These are phyloP conservation scores for Paramyrothecium roridum DNA, from an alignment of 2,329 filamentous ascomycete species.

Conservation along the genomic window DNA sequence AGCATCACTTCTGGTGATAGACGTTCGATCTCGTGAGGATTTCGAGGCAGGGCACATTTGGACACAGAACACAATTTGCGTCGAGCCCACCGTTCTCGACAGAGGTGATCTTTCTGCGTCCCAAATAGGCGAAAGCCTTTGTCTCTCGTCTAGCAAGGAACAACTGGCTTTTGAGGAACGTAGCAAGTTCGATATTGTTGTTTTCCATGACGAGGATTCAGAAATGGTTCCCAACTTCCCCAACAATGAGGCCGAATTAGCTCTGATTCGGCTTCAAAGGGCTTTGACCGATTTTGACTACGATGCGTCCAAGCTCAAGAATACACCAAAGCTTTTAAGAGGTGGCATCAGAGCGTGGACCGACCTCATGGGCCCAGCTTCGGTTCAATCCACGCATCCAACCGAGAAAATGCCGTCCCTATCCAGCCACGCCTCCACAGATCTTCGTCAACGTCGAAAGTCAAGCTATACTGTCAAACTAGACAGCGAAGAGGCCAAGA, in stretches of 20 bases:
- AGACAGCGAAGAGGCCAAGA: conserved; percentile 74
- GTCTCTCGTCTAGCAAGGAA: conserved; percentile 72
- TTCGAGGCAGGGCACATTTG: conserved; percentile 90
- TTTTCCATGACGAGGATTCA: conserved; percentile 81
- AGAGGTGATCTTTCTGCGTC: conserved; percentile 63
- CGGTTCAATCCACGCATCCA: conserved; percentile 46
- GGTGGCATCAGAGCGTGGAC: conserved; percentile 87
- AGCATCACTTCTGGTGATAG: conserved; percentile 72
- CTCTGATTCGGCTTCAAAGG: conserved; percentile 71
- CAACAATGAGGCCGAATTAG: conserved; percentile 38
- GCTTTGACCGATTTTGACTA: conserved; percentile 83
- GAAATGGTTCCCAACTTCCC: conserved; percentile 39
- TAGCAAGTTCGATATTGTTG: conserved; percentile 78
- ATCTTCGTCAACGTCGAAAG: conserved; percentile 30
- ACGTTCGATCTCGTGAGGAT: conserved; percentile 74
- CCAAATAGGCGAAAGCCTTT: conserved; percentile 63
- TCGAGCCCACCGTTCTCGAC: conserved; percentile 75
- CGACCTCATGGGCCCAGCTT: conserved; percentile 71
- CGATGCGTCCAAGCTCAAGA: conserved; percentile 64
- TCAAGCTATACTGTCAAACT: conserved; percentile 57
- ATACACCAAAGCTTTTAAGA: conserved; percentile 71
- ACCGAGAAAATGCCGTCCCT: conserved; percentile 11
- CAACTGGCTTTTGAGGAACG: conserved; percentile 68
- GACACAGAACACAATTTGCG: conserved; percentile 78
- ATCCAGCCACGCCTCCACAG: conserved; percentile 24